A percentile compares a stretch with the other conserved stretches of the same genome.
These are phyloP conservation scores for Fusarium bactridioides DNA, from an alignment of 2,329 filamentous ascomycete species.

Conservation along the genomic window DNA sequence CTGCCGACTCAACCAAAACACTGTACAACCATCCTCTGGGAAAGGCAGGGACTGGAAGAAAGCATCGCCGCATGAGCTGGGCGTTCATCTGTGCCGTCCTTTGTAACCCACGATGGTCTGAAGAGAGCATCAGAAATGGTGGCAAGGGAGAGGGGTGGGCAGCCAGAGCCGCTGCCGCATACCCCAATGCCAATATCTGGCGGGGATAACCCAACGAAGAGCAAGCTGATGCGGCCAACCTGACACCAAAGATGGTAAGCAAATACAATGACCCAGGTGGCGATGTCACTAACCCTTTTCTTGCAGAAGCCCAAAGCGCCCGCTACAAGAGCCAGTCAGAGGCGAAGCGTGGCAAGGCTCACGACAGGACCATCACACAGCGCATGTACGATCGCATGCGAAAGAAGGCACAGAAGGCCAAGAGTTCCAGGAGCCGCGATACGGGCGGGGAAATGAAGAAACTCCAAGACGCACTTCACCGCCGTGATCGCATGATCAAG, in stretches of 20 bases:
- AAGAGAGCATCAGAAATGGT: not conserved
- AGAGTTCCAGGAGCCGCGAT: too few species aligned
- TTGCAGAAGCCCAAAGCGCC: not conserved
- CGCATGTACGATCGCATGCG: not conserved
- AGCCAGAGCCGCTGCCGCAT: not conserved
- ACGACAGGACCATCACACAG: rapidly evolving
- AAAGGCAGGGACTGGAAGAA: not conserved
- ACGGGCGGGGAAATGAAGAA: too few species aligned
- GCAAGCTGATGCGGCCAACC: not conserved
- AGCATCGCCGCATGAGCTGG: not conserved
- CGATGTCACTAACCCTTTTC: not conserved
- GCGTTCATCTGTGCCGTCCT: not conserved
- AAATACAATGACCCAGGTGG: not conserved
- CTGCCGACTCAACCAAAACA: not conserved
- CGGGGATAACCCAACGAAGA: not conserved
- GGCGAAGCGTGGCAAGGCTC: not conserved
- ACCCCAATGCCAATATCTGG: not conserved
- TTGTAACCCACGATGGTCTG: not conserved
- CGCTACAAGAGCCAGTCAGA: not conserved
- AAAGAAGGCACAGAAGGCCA: not conserved
- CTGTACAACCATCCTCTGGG: not conserved
- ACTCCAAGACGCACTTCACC: too few species aligned
- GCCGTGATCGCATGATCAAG: too few species aligned
- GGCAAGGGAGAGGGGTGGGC: not conserved
- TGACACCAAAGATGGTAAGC: not conserved